Evolutionary conservation across 192 early-diverging fungal genomes (phyloP), one percentile per base, ranked within the genome.

Genomic region (Backusella tuberculispora): DNA sequence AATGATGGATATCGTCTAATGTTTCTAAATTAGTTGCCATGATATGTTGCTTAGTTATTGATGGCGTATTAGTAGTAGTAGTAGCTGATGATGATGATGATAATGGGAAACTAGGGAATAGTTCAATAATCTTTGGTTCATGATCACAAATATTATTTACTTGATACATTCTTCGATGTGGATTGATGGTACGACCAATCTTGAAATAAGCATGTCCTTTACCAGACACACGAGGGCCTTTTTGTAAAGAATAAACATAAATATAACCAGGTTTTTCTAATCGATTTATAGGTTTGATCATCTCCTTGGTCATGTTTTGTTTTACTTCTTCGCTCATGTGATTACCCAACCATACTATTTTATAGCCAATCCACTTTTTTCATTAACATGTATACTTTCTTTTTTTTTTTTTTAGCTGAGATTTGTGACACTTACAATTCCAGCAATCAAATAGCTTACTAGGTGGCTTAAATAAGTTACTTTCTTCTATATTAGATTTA

Each of bases 161-260:
- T 34, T 69, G 68, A 47, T 45, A 69, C 68, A 69, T 69, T 6
- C 68, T 26, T 34, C 45, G n/a, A 29, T 69, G 68, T 21, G 68
- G 68, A 17, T 69, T 34, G 4, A 26, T 46, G 4, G 68, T 69
- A 8, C 68, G 19, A 3, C 68, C 68, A 17, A 69, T 47, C 21
- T 69, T 69, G 13, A 69, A 69, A 47, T 69, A 69, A 15, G 29
- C 44, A 6, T 47, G 45, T 1, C 21, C 6, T 6, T 69, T 47
- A 17, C 6, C 24, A 15, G 68, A 47, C 0, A 24, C 26, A 0
- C 68, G 42, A 14, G 44, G 68, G 0, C 68, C 68, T 7, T 26
- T 47, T 29, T 42, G 21, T 6, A 69, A 14, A 6, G 68, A 46
- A 26, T 69, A 69, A 1, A 26, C 42, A 15, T 69, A 69, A 3